Evolutionary conservation across 495 filamentous ascomycete genomes (phyloP).

Genomic region (Haplographium delicatum): DNA sequence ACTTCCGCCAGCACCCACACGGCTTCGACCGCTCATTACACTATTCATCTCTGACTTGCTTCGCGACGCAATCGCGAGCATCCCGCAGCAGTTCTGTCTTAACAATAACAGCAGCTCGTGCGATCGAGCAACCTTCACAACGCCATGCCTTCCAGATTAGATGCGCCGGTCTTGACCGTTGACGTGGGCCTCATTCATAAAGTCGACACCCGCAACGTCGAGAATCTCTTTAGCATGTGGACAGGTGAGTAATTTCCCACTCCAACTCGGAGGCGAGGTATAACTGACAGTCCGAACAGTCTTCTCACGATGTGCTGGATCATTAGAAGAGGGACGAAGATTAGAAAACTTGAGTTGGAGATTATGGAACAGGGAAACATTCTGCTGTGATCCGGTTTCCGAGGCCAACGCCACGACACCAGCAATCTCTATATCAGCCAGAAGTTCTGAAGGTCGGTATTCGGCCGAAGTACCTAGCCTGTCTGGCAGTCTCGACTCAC

Average conservation of each 20-base stretch:
- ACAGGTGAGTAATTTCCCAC: constrained; percentile 67
- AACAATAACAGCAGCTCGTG: constrained; percentile 21
- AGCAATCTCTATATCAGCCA: constrained; percentile 37
- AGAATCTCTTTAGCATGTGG: constrained; percentile 97
- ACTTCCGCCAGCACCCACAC: constrained; percentile 6
- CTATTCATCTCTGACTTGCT: constrained; percentile 3
- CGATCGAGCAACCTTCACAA: constrained; percentile 22
- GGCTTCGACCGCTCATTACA: too few species aligned
- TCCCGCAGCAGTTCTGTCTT: constrained; percentile 19
- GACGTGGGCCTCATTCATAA: constrained; percentile 85
- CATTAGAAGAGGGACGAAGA: constrained; percentile 86
- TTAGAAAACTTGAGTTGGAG: constrained; percentile 96
- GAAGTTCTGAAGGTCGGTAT: constrained; percentile 40
- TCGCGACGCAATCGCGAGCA: constrained; percentile 27
- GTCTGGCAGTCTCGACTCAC: constrained; percentile 87
- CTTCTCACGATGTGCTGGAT: constrained; percentile 91
- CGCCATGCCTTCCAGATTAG: constrained; percentile 56
- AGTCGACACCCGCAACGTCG: constrained; percentile 85
- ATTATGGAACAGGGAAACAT: constrained; percentile 92
- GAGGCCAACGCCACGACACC: constrained; percentile 34
- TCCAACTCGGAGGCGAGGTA: too few species aligned
- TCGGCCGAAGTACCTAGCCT: constrained; percentile 70
- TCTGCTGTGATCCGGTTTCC: constrained; percentile 68
- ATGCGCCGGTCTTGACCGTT: constrained; percentile 72
- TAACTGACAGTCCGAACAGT: constrained; percentile 51